phyloP scores from a whole-genome alignment of 768 basidiomycete species.

The Russula griseocarnosa region DNA sequence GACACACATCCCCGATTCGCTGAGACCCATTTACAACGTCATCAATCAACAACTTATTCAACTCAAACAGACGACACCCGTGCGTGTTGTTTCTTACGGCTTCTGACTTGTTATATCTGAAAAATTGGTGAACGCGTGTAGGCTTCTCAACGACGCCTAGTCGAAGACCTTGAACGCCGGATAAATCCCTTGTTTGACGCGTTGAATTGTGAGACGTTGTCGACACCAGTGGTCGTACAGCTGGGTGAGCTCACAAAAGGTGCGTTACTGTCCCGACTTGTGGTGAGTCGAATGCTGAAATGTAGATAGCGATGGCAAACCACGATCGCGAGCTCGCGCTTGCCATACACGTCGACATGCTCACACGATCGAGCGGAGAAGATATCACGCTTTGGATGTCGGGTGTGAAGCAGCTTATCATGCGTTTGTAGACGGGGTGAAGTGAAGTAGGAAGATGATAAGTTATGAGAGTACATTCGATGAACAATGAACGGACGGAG shows the following conservation, averaged over 20 bases:
- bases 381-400: slow-evolving; percentile 88
- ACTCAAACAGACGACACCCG: slow-evolving; percentile 72
- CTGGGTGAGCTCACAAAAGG: slow-evolving; percentile 70
- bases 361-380: slow-evolving; percentile 74
- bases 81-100: slow-evolving; percentile 39
- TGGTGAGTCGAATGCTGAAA: slow-evolving; percentile 3
- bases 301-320: slow-evolving; percentile 67
- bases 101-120: not conserved
- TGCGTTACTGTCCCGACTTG: slow-evolving; percentile 35
- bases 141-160: slow-evolving; percentile 79
- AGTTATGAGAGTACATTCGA: not conserved
- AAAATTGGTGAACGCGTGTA: slow-evolving; percentile 33
- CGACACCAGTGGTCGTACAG: slow-evolving; percentile 64
- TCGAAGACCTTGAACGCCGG: slow-evolving; percentile 82
- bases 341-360: slow-evolving; percentile 78
- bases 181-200: slow-evolving; percentile 85
- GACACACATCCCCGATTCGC: slow-evolving; percentile 78
- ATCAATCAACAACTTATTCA: slow-evolving; percentile 59
- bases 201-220: slow-evolving; percentile 85
- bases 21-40: slow-evolving; percentile 60
- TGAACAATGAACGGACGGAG: not conserved
- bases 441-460: too few species aligned
- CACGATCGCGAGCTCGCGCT: slow-evolving; percentile 75
- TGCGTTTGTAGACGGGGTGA: slow-evolving; percentile 47
- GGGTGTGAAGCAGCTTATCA: slow-evolving; percentile 83